Conservation (phyloP, 1,284 basidiomycete species). For the Leccinum glutinopallens region DNA sequence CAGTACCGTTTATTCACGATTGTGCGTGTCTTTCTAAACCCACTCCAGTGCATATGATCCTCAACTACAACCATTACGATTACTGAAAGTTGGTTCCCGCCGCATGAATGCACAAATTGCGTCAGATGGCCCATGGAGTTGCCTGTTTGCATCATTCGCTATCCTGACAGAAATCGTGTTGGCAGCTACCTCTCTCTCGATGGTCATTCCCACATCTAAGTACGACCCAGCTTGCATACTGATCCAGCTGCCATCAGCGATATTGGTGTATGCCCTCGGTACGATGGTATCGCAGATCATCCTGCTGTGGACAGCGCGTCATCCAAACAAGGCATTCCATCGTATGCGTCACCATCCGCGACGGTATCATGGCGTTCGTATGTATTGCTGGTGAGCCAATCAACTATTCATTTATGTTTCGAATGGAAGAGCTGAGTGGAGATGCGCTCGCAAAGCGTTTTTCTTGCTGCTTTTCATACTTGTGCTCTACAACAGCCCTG, state of each 20-base stretch:
- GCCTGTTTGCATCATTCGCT: slow-evolving; percentile 6
- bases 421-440: slow-evolving; percentile 2
- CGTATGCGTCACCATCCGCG: slow-evolving; percentile 29
- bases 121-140: not conserved
- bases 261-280: slow-evolving; percentile 17
- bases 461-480: slow-evolving; percentile 8
- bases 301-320: slow-evolving; percentile 16
- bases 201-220: slow-evolving; percentile 7
- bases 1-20: no score
- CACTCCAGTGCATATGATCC: no score
- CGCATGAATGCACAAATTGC: no score
- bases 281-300: slow-evolving; percentile 20
- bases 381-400: slow-evolving; percentile 20
- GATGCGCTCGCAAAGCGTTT: slow-evolving; percentile 11
- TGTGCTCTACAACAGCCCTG: slow-evolving; percentile 12
- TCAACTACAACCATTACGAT: no score
- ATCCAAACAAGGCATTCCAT: slow-evolving; percentile 8
- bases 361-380: slow-evolving; percentile 24
- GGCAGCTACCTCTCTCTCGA: not conserved
- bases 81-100: no score
- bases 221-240: slow-evolving; percentile 24
- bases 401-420: not conserved
- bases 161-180: slow-evolving; percentile 17
- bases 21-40: no score
- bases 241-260: slow-evolving; percentile 7